Evolutionary conservation across 352 stramenopile species (phyloP), one percentile per base, ranked within the genome.

Genomic region (Peronosclerospora sorghi): DNA sequence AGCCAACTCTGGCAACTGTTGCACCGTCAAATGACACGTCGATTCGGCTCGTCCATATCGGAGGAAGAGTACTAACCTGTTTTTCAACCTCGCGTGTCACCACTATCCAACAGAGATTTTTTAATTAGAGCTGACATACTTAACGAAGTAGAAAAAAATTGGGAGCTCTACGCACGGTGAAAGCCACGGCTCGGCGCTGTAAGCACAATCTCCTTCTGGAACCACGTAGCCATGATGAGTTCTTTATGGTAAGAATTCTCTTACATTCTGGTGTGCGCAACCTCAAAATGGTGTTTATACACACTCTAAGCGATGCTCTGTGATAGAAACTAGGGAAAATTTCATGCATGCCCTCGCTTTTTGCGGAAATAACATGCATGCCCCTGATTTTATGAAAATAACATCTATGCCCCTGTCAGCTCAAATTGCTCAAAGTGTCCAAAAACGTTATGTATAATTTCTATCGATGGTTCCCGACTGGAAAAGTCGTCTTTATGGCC

Each of bases 131-230:
- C 15, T 32, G 5, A 54, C 28, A 47, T 17, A 49, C 44, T 20
- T 14, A 36, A 12, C 1, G 36, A 4, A 39, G 20, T 9, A 24
- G 12, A 32, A 28, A 30, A 30, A 0, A 30, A 17, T 4, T 34
- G 13, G 8, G 15, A 10, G 30, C 1, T 37, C 3, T 17, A 50
- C 57, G 30, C 38, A 91, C 78, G 68, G 56, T 91, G 78, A 55
- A 91, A 91, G 59, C 78, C 78, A 39, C 78, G 75, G 53, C 64
- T 72, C 17, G 78, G 78, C 30, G 78, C 78, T 51, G 67, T 85
- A 10, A 91, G 54, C 40, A 71, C 69, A 56, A 91, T 87, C 72
- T 91, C 75, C 65, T 88, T 91, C 63, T 91, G 78, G 51, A 91
- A 76, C 78, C 78, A 91, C 30, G 62, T 84, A 48, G 70, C 53